A percentile compares a stretch with the other conserved stretches of the same genome.
phyloP scores from a whole-genome alignment of 2,329 filamentous ascomycete species.

The Mycosphaerelloides madeirae region DNA sequence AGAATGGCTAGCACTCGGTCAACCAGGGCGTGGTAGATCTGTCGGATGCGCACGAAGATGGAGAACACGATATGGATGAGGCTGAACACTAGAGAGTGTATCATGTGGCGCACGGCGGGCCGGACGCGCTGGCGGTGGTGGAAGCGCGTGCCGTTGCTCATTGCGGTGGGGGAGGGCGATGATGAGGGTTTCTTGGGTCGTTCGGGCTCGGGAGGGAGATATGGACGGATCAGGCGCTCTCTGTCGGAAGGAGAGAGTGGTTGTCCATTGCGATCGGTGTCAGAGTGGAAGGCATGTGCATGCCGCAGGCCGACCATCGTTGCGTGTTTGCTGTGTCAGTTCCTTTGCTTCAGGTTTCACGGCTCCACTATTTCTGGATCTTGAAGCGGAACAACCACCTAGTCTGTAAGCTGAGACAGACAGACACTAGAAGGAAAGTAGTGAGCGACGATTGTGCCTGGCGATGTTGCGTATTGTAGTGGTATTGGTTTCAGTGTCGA shows the following conservation, averaged over 20 bases:
- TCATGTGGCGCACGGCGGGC: conserved; percentile 27
- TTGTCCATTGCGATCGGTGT: conserved; percentile 24
- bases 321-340: conserved; percentile 5
- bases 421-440: too few species aligned
- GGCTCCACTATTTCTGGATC: too few species aligned
- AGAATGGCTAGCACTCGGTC: conserved; percentile 76
- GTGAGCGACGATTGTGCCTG: too few species aligned
- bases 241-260: conserved; percentile 27
- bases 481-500: too few species aligned
- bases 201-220: conserved; percentile 27
- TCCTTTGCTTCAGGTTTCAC: too few species aligned
- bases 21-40: conserved; percentile 71
- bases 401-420: too few species aligned
- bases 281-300: conserved; percentile 27
- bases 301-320: conserved; percentile 29
- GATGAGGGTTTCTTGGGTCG: conserved; percentile 5
- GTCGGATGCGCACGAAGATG: conserved; percentile 76
- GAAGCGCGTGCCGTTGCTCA: conserved; percentile 15
- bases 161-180: background rate
- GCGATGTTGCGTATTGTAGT: too few species aligned
- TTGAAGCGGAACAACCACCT: too few species aligned
- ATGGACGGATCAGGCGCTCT: conserved; percentile 31
- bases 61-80: conserved; percentile 78
- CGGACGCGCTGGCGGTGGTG: conserved; percentile 27
- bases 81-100: conserved; percentile 64